Conservation (phyloP, 805 yeast genomes). For the Sugiyamaella lignohabitans region DNA sequence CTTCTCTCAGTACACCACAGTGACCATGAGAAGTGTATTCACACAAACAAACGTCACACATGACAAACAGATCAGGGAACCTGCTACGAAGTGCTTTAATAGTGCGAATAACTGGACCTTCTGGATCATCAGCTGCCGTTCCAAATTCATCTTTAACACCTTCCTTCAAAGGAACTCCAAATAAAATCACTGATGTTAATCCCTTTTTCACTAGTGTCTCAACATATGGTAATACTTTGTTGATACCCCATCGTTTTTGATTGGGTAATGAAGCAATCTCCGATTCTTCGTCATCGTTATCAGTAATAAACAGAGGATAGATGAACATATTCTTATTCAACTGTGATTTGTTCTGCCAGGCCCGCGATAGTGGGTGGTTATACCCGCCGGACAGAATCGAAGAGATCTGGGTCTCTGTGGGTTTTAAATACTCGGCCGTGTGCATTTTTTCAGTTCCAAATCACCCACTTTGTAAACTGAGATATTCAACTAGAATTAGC, state of each 20-base stretch:
- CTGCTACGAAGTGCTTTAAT: conserved; percentile 54
- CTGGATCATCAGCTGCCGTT: conserved; percentile 89
- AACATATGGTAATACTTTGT: conserved; percentile 69
- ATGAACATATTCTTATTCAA: conserved; percentile 84
- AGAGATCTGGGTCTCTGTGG: conserved; percentile 53
- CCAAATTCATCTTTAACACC: conserved; percentile 77
- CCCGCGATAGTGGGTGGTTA: conserved; percentile 79
- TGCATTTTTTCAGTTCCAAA: too few relatives aligned
- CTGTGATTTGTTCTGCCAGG: conserved; percentile 87
- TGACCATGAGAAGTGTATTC: conserved; percentile 98
- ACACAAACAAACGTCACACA: conserved; percentile 94
- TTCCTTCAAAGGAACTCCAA: conserved; percentile 80
- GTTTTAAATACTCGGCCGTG: conserved; percentile 57
- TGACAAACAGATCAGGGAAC: conserved; percentile 78
- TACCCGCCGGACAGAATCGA: conserved; percentile 91
- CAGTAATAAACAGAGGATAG: conserved; percentile 84
- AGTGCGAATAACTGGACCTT: conserved; percentile 87
- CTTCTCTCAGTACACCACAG: conserved; percentile 85
- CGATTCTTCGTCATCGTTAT: conserved; percentile 71
- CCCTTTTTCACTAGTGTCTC: conserved; percentile 70
- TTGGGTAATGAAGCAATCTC: conserved; percentile 75
- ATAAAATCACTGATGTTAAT: conserved; percentile 73
- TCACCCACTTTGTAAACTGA: too few relatives aligned
- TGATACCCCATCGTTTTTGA: conserved; percentile 80
- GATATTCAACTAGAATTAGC: too few relatives aligned